Conservation (phyloP, 2,329 filamentous ascomycete species). For the Venturiaceae sp. region DNA sequence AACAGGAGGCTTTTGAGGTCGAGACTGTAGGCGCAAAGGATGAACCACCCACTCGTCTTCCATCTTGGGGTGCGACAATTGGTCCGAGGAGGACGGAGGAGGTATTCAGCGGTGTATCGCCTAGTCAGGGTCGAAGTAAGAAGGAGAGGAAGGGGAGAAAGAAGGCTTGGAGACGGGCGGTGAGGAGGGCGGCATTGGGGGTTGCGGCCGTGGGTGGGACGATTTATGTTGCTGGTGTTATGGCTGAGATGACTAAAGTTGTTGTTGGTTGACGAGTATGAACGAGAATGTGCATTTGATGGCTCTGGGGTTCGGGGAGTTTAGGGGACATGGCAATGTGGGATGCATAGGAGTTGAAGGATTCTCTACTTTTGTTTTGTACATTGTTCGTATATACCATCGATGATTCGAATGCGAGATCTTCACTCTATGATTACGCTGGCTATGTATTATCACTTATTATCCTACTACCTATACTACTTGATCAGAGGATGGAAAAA, state of each 20-base stretch:
- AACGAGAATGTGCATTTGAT: too few species aligned
- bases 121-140: not conserved
- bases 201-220: not conserved
- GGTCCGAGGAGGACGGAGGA: not conserved
- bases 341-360: too few species aligned
- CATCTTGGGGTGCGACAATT: not conserved
- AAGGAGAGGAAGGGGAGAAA: not conserved
- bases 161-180: not conserved
- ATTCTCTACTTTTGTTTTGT: too few species aligned
- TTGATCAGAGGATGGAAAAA: too few species aligned
- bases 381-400: too few species aligned
- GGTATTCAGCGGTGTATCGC: not conserved
- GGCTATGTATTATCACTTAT: too few species aligned
- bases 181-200: not conserved
- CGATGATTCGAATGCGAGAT: too few species aligned
- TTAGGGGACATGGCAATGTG: too few species aligned
- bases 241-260: conserved; percentile 3
- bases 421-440: too few species aligned
- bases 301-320: too few species aligned
- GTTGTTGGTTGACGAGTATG: too few species aligned
- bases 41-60: not conserved
- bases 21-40: not conserved
- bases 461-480: too few species aligned
- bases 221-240: conserved; percentile 6
- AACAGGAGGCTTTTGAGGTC: not conserved